phyloP scores from a whole-genome alignment of 1,139 yeast species.

The Sugiyamaella castrensis region DNA sequence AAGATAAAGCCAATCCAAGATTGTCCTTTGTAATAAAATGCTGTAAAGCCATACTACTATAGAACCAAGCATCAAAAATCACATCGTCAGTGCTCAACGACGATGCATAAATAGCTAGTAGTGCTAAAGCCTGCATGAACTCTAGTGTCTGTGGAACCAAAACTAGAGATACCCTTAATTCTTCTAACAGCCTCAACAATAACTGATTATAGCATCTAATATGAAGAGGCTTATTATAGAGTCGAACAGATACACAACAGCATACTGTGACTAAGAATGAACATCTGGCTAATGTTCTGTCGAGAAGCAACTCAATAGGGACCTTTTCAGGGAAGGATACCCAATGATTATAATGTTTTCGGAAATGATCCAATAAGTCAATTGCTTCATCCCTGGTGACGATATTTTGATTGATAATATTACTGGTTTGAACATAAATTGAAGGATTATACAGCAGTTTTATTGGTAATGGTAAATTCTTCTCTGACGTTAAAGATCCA shows the following conservation, averaged over 20 bases:
- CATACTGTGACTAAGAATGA: slow-evolving; percentile 65
- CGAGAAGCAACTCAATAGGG: slow-evolving; percentile 50
- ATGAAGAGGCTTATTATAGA: slow-evolving; percentile 43
- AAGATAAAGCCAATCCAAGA: slow-evolving; percentile 37
- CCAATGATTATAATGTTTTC: slow-evolving; percentile 74
- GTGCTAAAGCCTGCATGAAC: slow-evolving; percentile 62
- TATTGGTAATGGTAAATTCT: slow-evolving; percentile 46
- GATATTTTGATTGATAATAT: slow-evolving; percentile 50
- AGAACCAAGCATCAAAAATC: slow-evolving; percentile 58
- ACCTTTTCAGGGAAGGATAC: slow-evolving; percentile 62
- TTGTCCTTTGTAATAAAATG: slow-evolving; percentile 52
- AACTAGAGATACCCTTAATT: slow-evolving; percentile 46
- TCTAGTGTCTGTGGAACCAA: slow-evolving; percentile 50
- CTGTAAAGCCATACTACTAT: slow-evolving; percentile 57
- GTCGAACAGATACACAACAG: slow-evolving; percentile 59
- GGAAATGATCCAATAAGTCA: slow-evolving; percentile 54
- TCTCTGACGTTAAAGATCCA: slow-evolving; percentile 38
- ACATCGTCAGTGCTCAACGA: slow-evolving; percentile 53
- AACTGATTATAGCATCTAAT: slow-evolving; percentile 39
- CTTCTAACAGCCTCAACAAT: slow-evolving; percentile 41
- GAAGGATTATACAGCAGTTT: slow-evolving; percentile 42
- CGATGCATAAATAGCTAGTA: slow-evolving; percentile 58
- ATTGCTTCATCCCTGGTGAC: slow-evolving; percentile 50
- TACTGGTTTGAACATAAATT: slow-evolving; percentile 38
- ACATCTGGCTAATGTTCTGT: slow-evolving; percentile 51